Percentiles rank a stretch among this genome's conserved stretches.
phyloP scores from a whole-genome alignment of 2,329 filamentous ascomycete genomes.

The Pleomassaria siparia region DNA sequence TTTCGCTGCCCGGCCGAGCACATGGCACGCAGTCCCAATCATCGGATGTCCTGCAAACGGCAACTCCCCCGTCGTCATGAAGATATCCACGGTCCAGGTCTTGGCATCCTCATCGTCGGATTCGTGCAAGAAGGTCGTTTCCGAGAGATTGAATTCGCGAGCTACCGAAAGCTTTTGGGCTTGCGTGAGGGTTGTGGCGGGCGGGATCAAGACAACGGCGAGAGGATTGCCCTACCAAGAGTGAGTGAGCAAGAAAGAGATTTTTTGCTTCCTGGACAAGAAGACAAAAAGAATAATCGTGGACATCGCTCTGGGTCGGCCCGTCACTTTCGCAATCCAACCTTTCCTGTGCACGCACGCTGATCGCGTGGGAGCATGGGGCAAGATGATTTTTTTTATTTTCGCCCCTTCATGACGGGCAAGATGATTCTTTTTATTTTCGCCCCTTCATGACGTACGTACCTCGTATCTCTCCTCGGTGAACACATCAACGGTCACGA shows the following conservation, averaged over 20 bases:
- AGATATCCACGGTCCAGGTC: conserved; percentile 56
- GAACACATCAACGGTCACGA: conserved; percentile 51
- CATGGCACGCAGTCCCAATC: conserved; percentile 57
- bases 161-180: conserved; percentile 57
- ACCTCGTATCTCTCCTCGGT: conserved; percentile 46
- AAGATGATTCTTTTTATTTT: no score
- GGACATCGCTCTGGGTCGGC: no score
- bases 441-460: neutral
- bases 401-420: no score
- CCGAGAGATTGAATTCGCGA: conserved; percentile 60
- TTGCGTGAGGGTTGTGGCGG: conserved; percentile 43
- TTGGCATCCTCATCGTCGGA: conserved; percentile 20
- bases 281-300: no score
- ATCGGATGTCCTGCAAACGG: conserved; percentile 57
- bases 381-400: no score
- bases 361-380: no score
- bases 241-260: neutral
- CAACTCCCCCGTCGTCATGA: conserved; percentile 53
- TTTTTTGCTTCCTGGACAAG: neutral
- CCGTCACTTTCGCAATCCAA: no score
- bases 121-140: conserved; percentile 58
- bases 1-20: conserved; percentile 36
- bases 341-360: no score
- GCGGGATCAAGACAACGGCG: conserved; percentile 55
- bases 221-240: conserved; percentile 53